A percentile compares a stretch with the other conserved stretches of the same genome.
These are phyloP conservation scores for Pelargonium nanum DNA, from an alignment of 345 rosid species.

Conservation along the genomic window DNA sequence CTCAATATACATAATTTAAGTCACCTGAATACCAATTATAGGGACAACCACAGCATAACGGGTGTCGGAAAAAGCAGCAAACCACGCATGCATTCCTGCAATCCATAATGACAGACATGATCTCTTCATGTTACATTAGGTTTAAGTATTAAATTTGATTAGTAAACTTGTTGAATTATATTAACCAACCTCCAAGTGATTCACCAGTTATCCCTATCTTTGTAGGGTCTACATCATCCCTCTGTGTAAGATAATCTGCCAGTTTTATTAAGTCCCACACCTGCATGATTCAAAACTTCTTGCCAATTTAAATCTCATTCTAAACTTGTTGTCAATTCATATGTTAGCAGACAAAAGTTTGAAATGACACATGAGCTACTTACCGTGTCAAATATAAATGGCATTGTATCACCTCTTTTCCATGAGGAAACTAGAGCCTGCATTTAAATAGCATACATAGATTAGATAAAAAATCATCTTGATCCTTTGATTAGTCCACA, in stretches of 20 bases:
- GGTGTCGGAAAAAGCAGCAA: conserved; percentile 72
- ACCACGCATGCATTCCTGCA: conserved; percentile 97
- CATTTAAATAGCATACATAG: conserved; percentile 13
- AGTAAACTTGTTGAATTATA: conserved; percentile 4
- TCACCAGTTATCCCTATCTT: conserved; percentile 89
- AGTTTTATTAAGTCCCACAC: conserved; percentile 86
- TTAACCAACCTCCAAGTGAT: conserved; percentile 78
- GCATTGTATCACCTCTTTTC: conserved; percentile 78
- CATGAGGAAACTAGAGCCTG: conserved; percentile 89
- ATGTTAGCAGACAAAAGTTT: too few species aligned
- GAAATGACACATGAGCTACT: conserved; percentile 5
- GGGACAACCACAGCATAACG: conserved; percentile 65
- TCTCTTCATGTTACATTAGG: neutral
- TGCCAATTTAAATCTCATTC: neutral
- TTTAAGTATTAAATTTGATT: conserved; percentile 2
- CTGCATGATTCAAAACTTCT: conserved; percentile 22
- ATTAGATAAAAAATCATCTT: conserved; percentile 5
- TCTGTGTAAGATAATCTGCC: conserved; percentile 66
- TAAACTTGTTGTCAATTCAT: conserved; percentile 8
- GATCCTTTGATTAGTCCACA: conserved; percentile 1
- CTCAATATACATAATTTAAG: neutral
- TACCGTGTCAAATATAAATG: conserved; percentile 83
- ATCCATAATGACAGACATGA: conserved; percentile 9
- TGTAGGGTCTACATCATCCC: conserved; percentile 63
- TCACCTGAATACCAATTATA: conserved; percentile 82